Evolutionary conservation across 1,139 yeast genomes (phyloP).

Genomic region (Taphrina wiesneri): DNA sequence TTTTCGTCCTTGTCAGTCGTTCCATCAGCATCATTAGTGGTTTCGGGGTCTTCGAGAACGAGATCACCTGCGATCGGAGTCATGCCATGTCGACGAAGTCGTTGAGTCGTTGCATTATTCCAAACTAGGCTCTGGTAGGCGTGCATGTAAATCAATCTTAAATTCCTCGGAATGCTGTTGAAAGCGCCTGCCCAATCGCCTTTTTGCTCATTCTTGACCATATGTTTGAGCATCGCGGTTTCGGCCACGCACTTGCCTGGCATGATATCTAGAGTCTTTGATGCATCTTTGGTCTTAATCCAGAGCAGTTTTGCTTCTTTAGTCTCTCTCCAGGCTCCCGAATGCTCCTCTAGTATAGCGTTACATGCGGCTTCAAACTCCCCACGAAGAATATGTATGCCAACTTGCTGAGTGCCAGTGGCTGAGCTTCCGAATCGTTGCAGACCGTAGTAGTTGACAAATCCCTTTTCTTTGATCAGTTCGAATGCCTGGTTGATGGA

Average conservation of each 20-base stretch:
- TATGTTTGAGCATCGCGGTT: constrained; percentile 62
- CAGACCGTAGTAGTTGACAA: constrained; percentile 92
- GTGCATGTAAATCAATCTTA: constrained; percentile 93
- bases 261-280: constrained; percentile 66
- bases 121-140: constrained; percentile 96
- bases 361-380: constrained; percentile 82
- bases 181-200: constrained; percentile 71
- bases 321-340: constrained; percentile 50
- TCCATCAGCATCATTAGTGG: constrained; percentile 21
- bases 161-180: constrained; percentile 73
- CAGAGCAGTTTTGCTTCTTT: constrained; percentile 55
- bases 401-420: constrained; percentile 82
- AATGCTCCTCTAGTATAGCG: constrained; percentile 79
- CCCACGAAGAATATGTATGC: constrained; percentile 65
- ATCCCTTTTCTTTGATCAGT: constrained; percentile 68
- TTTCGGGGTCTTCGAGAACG: constrained; percentile 49
- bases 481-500: constrained; percentile 57
- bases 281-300: constrained; percentile 71
- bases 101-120: constrained; percentile 80
- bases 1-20: constrained; percentile 42
- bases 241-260: constrained; percentile 90
- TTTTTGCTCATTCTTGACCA: constrained; percentile 50
- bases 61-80: constrained; percentile 79
- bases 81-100: constrained; percentile 71
- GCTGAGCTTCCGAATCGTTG: constrained; percentile 97